Conservation (phyloP, 345 rosid species). For the Ricinus communis region DNA sequence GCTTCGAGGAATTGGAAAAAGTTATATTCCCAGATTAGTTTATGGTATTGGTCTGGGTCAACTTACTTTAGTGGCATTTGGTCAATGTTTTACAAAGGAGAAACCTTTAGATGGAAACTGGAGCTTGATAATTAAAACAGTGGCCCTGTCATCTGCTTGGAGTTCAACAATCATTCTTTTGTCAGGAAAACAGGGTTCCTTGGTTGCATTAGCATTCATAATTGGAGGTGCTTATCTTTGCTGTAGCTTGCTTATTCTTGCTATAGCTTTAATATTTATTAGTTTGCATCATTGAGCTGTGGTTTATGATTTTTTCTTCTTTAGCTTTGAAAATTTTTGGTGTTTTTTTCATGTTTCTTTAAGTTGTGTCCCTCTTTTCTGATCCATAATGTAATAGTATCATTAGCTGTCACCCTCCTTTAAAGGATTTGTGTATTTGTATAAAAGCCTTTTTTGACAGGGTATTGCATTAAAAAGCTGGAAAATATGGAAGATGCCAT, state of each 20-base stretch:
- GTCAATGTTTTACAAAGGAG: conserved; percentile 24
- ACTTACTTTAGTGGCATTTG: conserved; percentile 47
- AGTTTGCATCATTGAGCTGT: neutral
- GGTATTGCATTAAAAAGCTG: conserved; percentile 77
- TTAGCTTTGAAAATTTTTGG: neutral
- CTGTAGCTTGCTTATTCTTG: too few species aligned
- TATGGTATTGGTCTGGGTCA: conserved; percentile 60
- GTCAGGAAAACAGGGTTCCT: conserved; percentile 84
- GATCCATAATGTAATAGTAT: neutral
- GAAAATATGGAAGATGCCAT: conserved; percentile 41
- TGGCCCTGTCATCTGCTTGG: conserved; percentile 64
- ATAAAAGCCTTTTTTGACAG: conserved; percentile 35
- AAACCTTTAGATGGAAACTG: conserved; percentile 26
- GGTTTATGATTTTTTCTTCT: neutral
- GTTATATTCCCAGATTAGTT: conserved; percentile 53
- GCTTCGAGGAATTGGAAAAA: conserved; percentile 43
- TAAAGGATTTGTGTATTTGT: conserved; percentile 2
- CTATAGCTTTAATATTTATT: conserved; percentile 7
- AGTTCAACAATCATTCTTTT: conserved; percentile 71
- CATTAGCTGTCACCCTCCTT: neutral
- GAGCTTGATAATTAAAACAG: conserved; percentile 40
- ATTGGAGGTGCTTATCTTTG: conserved; percentile 58
- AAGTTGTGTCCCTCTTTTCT: conserved; percentile 8
- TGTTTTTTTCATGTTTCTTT: neutral
- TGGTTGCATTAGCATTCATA: conserved; percentile 61